Conservation (phyloP, 2,329 filamentous ascomycete species). For the Verticillium dahliae region DNA sequence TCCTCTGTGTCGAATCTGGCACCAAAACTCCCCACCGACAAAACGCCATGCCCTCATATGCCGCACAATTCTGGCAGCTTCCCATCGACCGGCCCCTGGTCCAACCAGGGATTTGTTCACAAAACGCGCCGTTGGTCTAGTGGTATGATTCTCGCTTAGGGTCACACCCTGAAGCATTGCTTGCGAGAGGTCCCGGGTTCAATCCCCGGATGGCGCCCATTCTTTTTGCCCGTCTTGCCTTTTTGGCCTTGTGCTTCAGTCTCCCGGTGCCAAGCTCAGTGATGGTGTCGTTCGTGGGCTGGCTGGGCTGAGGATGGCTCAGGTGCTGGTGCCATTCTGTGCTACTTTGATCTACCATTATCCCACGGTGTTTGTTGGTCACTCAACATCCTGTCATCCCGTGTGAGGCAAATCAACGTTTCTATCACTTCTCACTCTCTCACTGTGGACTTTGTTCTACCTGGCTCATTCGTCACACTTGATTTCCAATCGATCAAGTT, state of each 20-base stretch:
- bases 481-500: too few species aligned
- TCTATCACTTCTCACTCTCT: too few species aligned
- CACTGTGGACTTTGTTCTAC: too few species aligned
- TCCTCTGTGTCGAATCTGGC: background rate
- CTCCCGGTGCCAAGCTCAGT: too few species aligned
- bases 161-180: conserved; percentile 28
- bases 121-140: conserved; percentile 41
- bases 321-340: too few species aligned
- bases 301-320: too few species aligned
- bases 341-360: too few species aligned
- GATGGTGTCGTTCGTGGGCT: too few species aligned
- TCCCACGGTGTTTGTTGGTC: too few species aligned
- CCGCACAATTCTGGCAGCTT: background rate
- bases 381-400: too few species aligned
- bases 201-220: conserved; percentile 27
- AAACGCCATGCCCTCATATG: background rate
- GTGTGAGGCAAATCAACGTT: too few species aligned
- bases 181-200: conserved; percentile 41
- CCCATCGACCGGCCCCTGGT: background rate
- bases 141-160: conserved; percentile 69
- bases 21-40: background rate
- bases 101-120: background rate
- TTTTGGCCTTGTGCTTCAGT: background rate
- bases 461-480: too few species aligned
- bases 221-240: background rate